Evolutionary conservation across 2,329 filamentous ascomycete species (phyloP).

Genomic region (Aspergillus felis): DNA sequence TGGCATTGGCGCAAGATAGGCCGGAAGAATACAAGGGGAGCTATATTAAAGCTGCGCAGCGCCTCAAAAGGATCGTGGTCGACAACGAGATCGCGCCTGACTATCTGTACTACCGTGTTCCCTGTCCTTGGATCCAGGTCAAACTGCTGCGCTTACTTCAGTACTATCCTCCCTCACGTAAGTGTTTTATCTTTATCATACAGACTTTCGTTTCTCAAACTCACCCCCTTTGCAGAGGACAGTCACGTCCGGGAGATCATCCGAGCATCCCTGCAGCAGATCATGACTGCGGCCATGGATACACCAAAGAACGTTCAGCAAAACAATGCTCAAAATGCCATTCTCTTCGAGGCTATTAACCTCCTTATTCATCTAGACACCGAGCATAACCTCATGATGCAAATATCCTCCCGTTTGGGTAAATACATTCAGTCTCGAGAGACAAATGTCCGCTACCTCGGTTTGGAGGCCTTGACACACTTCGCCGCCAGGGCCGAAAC

Average conservation of each 20-base stretch:
- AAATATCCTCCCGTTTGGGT: conserved; percentile 84
- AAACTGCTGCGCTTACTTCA: conserved; percentile 89
- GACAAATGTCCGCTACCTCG: conserved; percentile 94
- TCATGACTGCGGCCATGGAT: conserved; percentile 86
- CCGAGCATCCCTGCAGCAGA: conserved; percentile 83
- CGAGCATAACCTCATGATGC: conserved; percentile 90
- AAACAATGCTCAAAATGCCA: conserved; percentile 97
- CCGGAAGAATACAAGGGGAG: conserved; percentile 91
- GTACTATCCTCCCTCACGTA: conserved; percentile 92
- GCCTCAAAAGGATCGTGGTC: conserved; percentile 83
- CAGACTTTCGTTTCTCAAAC: conserved; percentile 4
- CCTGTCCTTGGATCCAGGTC: conserved; percentile 96
- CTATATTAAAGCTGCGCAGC: conserved; percentile 87
- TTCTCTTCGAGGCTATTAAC: conserved; percentile 97
- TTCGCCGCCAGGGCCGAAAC: conserved; percentile 90
- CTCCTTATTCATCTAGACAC: conserved; percentile 96
- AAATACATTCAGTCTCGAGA: conserved; percentile 96
- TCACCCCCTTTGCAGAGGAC: conserved; percentile 60
- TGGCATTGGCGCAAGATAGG: conserved; percentile 90
- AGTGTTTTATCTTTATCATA: conserved; percentile 21
- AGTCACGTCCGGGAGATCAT: conserved; percentile 88
- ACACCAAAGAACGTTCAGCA: conserved; percentile 98
- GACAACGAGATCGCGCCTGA: conserved; percentile 86
- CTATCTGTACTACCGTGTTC: conserved; percentile 99
- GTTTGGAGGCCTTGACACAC: conserved; percentile 97